A percentile compares a stretch with the other conserved stretches of the same genome.
These are phyloP conservation scores for Brassica hybrid DNA, from an alignment of 441 rosid genomes.

Conservation along the genomic window DNA sequence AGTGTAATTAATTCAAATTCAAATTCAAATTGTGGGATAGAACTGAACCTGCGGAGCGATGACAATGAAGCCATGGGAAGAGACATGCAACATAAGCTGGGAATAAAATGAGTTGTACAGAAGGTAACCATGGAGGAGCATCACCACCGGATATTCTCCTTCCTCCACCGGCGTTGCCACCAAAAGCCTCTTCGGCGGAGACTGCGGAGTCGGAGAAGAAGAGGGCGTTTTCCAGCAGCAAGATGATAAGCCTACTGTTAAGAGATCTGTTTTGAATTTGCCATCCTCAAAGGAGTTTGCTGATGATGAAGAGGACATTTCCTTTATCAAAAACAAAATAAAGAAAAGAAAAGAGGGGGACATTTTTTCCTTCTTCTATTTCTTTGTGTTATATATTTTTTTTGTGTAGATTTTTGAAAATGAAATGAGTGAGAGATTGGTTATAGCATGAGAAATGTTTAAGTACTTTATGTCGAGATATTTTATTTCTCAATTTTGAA, in stretches of 20 bases:
- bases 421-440: neutral
- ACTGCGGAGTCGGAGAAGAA: neutral
- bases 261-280: neutral
- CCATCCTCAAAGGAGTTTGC: neutral
- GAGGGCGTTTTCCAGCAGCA: neutral
- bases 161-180: neutral
- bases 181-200: neutral
- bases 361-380: neutral
- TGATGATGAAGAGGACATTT: neutral
- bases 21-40: too few species aligned
- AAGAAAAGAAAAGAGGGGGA: neutral
- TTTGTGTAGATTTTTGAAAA: neutral
- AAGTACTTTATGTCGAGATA: neutral
- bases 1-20: neutral
- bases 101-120: neutral
- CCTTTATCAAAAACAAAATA: neutral
- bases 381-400: neutral
- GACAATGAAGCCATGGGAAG: constrained; percentile 9
- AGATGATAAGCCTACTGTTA: neutral
- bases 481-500: neutral
- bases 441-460: neutral
- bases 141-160: constrained; percentile 4
- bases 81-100: constrained; percentile 6
- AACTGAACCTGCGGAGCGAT: neutral
- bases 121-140: constrained; percentile 9